These are phyloP conservation scores for Xylariaceae sp. DNA, from an alignment of 2,329 filamentous ascomycete genomes.

Conservation along the genomic window DNA sequence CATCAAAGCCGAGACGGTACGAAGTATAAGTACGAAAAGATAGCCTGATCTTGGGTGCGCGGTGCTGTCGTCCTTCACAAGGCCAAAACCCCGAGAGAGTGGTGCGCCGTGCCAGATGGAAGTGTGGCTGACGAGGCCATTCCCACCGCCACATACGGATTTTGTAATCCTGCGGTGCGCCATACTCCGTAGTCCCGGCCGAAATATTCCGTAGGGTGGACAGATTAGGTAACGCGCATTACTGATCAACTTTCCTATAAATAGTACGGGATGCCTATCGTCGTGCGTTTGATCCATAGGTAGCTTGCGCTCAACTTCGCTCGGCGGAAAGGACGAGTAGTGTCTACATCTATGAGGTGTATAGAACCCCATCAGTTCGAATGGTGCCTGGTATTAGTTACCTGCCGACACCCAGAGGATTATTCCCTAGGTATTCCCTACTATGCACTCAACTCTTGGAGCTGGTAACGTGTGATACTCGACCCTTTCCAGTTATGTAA, in stretches of 20 bases:
- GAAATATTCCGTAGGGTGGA: no score
- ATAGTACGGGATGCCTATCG: no score
- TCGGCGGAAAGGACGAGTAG: no score
- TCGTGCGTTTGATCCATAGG: no score
- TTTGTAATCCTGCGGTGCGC: background rate
- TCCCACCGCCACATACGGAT: constrained; percentile 4
- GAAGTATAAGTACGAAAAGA: background rate
- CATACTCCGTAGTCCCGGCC: background rate
- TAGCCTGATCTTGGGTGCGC: background rate
- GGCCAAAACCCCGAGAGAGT: background rate
- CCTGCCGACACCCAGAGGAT: no score
- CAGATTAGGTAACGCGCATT: no score
- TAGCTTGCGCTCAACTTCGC: no score
- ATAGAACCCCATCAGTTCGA: no score
- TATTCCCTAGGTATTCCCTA: background rate
- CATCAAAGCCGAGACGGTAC: background rate
- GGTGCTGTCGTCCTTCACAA: constrained; percentile 8
- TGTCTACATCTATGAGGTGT: no score
- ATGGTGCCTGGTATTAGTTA: no score
- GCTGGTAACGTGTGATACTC: background rate
- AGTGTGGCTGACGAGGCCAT: background rate
- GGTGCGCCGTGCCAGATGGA: background rate
- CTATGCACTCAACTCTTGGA: background rate
- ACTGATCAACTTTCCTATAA: no score
- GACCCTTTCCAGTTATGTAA: background rate